phyloP scores from a whole-genome alignment of 78 protist genomes.

The Cavenderia fasciculata region DNA sequence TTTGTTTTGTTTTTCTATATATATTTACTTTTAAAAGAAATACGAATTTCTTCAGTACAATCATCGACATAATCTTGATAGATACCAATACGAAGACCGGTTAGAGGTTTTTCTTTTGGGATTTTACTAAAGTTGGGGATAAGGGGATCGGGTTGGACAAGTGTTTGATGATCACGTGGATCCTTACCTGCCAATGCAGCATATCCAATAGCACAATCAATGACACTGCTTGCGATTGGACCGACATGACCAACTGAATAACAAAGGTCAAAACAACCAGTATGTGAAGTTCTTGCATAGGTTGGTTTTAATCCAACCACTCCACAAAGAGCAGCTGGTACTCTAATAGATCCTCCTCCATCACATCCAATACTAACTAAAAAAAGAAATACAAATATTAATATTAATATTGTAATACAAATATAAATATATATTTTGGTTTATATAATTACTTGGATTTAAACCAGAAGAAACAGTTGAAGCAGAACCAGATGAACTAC shows the following conservation, averaged over 20 bases:
- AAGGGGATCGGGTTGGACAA: neutral
- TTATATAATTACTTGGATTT: constrained; percentile 68
- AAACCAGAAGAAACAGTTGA: constrained; percentile 58
- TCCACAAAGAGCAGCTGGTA: constrained; percentile 85
- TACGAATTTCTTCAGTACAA: constrained; percentile 1
- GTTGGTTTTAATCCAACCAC: constrained; percentile 76
- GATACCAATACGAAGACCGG: constrained; percentile 58
- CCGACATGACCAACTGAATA: constrained; percentile 83
- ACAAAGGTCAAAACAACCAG: constrained; percentile 62
- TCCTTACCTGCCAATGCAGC: constrained; percentile 63
- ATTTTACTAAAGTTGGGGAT: constrained; percentile 28
- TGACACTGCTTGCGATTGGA: constrained; percentile 58
- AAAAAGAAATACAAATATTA: too few relatives aligned
- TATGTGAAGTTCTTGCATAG: constrained; percentile 61
- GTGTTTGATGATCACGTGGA: constrained; percentile 2
- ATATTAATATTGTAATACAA: neutral
- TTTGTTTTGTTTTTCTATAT: neutral
- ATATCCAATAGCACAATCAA: constrained; percentile 61
- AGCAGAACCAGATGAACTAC: constrained; percentile 79
- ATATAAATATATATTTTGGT: too few relatives aligned
- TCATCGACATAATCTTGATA: constrained; percentile 49
- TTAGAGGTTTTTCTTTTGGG: constrained; percentile 16
- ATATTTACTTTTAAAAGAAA: neutral
- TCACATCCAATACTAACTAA: constrained; percentile 72
- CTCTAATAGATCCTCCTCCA: constrained; percentile 86